Evolutionary conservation across 2,329 filamentous ascomycete genomes (phyloP).

Genomic region (Trichoderma oligosporum): DNA sequence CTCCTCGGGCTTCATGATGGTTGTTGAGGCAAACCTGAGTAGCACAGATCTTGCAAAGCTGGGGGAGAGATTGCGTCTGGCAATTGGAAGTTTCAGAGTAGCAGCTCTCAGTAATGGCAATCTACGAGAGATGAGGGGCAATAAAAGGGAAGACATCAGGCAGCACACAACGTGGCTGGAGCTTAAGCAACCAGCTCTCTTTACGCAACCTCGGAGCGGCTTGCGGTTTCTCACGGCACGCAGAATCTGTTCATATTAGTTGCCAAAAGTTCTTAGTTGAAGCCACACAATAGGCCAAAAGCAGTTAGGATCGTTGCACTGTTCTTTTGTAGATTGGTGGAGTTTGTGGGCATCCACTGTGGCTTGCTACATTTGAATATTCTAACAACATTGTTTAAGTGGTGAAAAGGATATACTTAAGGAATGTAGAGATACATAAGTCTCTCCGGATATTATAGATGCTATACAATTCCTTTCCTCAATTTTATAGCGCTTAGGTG

Average conservation of each 20-base stretch:
- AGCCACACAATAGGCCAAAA: constrained; percentile 15
- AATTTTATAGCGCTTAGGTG: too few relatives aligned
- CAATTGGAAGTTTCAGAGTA: constrained; percentile 26
- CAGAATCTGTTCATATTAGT: background rate
- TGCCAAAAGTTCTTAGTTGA: constrained; percentile 17
- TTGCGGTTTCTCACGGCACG: constrained; percentile 19
- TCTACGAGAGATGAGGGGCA: constrained; percentile 36
- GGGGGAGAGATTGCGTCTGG: constrained; percentile 20
- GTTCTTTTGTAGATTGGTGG: constrained; percentile 9
- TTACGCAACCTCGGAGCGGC: constrained; percentile 6
- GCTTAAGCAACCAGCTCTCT: constrained; percentile 15
- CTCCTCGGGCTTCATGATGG: constrained; percentile 55
- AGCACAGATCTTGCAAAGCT: constrained; percentile 22
- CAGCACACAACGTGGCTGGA: constrained; percentile 18
- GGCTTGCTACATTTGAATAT: constrained; percentile 18
- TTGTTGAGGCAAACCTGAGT: constrained; percentile 26
- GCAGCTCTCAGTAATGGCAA: constrained; percentile 32
- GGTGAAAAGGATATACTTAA: background rate
- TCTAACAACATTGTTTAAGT: constrained; percentile 10
- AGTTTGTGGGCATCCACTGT: background rate
- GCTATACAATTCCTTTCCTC: too few relatives aligned
- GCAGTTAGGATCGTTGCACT: constrained; percentile 1
- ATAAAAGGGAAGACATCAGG: constrained; percentile 35
- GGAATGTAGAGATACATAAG: too few relatives aligned
- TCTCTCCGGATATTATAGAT: too few relatives aligned